Evolutionary conservation across 495 filamentous ascomycete genomes (phyloP), one percentile per base, ranked within the genome.

Genomic region (Antarctomyces pellizariae): DNA sequence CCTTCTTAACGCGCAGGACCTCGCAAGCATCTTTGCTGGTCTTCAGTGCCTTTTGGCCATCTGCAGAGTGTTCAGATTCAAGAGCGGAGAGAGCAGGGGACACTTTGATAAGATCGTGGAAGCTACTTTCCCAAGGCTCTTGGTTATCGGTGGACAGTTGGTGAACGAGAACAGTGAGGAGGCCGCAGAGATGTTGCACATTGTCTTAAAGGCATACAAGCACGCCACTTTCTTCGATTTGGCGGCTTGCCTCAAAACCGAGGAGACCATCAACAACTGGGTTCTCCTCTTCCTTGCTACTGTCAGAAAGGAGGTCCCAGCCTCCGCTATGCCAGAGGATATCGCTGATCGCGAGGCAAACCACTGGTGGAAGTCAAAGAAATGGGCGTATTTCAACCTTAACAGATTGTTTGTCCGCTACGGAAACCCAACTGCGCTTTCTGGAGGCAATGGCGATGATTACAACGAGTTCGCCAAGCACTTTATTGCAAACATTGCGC

Each of bases 281-380:
- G 92, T 82, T 42, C 76, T 79, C 7, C 58, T 97, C 39, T 95
- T 97, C 59, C 56, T 97, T 27, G 65, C 71, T 23, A 74, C 86
- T 17, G 74, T 95, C 14, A 70, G 71, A 20, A 97, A 95, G 48
- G 57, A 74, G 16, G 68, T 75, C 27, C 86, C 86, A 0, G 59
- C 69, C 21, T 67, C 54, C 35, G 69, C 79, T 4, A 68, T 95
- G 60, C 44, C 57, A 27, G 83, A 91, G 22, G 79, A 90, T 23
- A 53, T 73, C 22, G 67, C 77, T 11, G 89, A 95, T 42, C 66
- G 89, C 15, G 89, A 92, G 46, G 59, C 66, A 29, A 82, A 91
- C 45, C 78, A 92, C 45, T 97, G 86, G 83, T 97, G 86, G 84
- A 97, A 95, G 60, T 75, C 80, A 28, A 97, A 95, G 73, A 97